Conservation (phyloP, 2,329 filamentous ascomycete genomes). For the Arthrobotrys iridis region DNA sequence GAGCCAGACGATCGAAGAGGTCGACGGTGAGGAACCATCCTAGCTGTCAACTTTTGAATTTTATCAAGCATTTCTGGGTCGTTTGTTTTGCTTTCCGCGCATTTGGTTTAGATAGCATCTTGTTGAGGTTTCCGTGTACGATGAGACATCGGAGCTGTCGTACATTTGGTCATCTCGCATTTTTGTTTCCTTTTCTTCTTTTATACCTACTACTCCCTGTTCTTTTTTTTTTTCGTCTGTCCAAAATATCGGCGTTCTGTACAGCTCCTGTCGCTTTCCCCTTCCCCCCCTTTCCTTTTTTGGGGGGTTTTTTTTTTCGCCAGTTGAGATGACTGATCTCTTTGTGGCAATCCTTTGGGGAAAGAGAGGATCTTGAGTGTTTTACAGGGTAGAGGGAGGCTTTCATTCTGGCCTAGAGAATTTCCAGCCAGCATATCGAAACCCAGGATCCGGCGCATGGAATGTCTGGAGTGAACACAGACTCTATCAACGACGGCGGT, state of each 20-base stretch:
- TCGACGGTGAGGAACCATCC: conserved; percentile 42
- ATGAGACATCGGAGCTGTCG: not conserved
- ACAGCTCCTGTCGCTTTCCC: conserved; percentile 13
- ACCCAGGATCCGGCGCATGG: conserved; percentile 9
- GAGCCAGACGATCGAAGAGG: conserved; percentile 47
- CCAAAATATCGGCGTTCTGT: conserved; percentile 34
- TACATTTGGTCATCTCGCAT: not conserved
- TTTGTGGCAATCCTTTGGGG: conserved; percentile 6
- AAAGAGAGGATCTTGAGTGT: conserved; percentile 22
- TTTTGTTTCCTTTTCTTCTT: not conserved
- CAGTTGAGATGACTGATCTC: conserved; percentile 1
- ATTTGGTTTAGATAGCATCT: conserved; percentile 45
- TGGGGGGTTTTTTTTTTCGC: conserved; percentile 11
- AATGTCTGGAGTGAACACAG: conserved; percentile 12
- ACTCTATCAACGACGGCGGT: conserved; percentile 11
- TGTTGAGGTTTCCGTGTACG: conserved; percentile 19
- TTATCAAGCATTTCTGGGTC: conserved; percentile 3
- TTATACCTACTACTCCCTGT: conserved; percentile 6
- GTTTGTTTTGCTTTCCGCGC: conserved; percentile 11
- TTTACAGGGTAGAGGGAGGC: conserved; percentile 13
- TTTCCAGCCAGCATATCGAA: conserved; percentile 3
- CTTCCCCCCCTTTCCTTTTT: not conserved
- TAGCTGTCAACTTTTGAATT: conserved; percentile 16
- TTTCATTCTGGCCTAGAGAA: conserved; percentile 1
- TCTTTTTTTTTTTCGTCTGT: conserved; percentile 7